Evolutionary conservation across 2,329 filamentous ascomycete genomes (phyloP).

Genomic region (Colletotrichum viniferum): DNA sequence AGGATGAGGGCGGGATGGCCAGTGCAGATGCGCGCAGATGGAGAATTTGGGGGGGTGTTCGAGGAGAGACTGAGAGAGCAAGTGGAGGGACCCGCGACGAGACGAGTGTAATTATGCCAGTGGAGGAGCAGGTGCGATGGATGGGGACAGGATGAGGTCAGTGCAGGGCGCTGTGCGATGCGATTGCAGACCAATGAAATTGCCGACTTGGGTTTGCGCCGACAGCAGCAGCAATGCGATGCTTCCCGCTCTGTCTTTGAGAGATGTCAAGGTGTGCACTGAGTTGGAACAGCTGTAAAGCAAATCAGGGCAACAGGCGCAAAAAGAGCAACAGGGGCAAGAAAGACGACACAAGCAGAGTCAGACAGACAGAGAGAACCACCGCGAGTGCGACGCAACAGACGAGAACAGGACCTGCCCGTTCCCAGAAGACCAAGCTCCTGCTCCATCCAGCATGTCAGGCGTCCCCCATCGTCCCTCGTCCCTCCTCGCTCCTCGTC

Average conservation of each 20-base stretch:
- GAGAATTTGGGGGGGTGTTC: background rate
- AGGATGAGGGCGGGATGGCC: background rate
- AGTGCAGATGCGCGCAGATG: background rate
- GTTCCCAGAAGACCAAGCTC: background rate
- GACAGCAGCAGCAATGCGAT: background rate
- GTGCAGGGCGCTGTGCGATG: background rate
- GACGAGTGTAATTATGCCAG: constrained; percentile 9
- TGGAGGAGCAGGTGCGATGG: background rate
- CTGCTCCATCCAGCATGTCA: background rate
- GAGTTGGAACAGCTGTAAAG: too few relatives aligned
- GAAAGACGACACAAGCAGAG: background rate
- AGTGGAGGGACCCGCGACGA: background rate
- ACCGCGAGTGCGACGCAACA: background rate
- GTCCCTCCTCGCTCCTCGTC: background rate
- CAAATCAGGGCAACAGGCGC: background rate
- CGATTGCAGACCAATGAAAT: background rate
- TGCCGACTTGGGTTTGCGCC: background rate
- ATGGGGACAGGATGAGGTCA: constrained; percentile 9
- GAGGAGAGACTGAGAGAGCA: background rate
- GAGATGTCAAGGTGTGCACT: background rate
- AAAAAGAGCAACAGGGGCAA: background rate
- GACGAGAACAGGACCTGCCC: background rate
- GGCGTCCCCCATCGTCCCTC: background rate
- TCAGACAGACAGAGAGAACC: background rate
- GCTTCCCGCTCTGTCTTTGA: background rate